Evolutionary conservation across 345 rosid species (phyloP).

Genomic region (Camelina hispida): DNA sequence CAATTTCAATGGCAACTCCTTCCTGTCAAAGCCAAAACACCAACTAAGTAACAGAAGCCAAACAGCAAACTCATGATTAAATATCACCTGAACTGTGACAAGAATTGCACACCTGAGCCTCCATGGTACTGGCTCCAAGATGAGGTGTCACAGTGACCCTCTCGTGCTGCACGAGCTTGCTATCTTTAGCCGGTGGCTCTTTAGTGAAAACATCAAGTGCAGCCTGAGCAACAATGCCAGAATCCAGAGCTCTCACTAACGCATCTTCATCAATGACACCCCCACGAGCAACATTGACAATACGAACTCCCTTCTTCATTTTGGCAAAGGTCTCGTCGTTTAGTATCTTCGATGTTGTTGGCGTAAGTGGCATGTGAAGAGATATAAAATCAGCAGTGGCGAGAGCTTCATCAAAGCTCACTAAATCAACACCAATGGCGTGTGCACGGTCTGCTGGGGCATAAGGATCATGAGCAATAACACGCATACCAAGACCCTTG

Average conservation of each 20-base stretch:
- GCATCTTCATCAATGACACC: slow-evolving; percentile 95
- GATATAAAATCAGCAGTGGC: slow-evolving; percentile 85
- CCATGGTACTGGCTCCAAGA: slow-evolving; percentile 92
- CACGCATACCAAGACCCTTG: slow-evolving; percentile 93
- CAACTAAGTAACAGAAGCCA: slow-evolving; percentile 24
- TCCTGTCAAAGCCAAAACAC: slow-evolving; percentile 53
- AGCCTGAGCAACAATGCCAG: slow-evolving; percentile 91
- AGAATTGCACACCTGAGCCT: slow-evolving; percentile 72
- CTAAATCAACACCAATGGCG: slow-evolving; percentile 79
- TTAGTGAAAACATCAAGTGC: slow-evolving; percentile 85
- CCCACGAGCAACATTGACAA: slow-evolving; percentile 89
- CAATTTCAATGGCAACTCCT: slow-evolving; percentile 93
- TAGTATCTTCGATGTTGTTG: slow-evolving; percentile 71
- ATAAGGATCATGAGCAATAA: slow-evolving; percentile 87
- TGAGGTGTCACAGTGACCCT: slow-evolving; percentile 84
- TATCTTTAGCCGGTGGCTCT: slow-evolving; percentile 78
- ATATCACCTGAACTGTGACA: not conserved
- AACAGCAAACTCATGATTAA: not conserved
- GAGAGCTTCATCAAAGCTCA: slow-evolving; percentile 78
- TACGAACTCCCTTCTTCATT: slow-evolving; percentile 92
- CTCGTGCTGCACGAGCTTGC: slow-evolving; percentile 81
- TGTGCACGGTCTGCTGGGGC: slow-evolving; percentile 92
- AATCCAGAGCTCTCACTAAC: slow-evolving; percentile 77
- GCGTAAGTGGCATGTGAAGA: slow-evolving; percentile 87
- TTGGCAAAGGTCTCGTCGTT: slow-evolving; percentile 82